phyloP scores from a whole-genome alignment of 805 yeast genomes.

The Kluyveromyces siamensis region DNA sequence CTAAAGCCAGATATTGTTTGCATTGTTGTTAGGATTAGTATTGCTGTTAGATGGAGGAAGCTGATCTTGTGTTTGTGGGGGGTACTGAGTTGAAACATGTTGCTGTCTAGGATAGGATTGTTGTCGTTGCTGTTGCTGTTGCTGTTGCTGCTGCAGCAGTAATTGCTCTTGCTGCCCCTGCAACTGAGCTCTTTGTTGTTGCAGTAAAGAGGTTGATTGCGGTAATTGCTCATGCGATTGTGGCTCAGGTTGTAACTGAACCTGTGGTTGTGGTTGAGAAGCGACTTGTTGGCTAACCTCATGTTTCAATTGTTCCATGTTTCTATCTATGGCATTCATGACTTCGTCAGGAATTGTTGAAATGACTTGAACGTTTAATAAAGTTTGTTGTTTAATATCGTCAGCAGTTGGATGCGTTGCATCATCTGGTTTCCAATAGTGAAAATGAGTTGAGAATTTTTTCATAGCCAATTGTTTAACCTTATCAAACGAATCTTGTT shows the following conservation, averaged over 20 bases:
- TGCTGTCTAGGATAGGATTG: conserved; percentile 9
- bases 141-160: conserved; percentile 9
- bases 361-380: conserved; percentile 19
- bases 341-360: conserved; percentile 22
- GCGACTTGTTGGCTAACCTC: conserved; percentile 11
- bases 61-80: conserved; percentile 11
- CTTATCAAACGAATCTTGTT: conserved; percentile 27
- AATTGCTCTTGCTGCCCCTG: conserved; percentile 9
- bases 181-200: conserved; percentile 5
- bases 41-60: conserved; percentile 15
- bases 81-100: not conserved
- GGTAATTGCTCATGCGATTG: not conserved
- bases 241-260: not conserved
- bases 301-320: conserved; percentile 25
- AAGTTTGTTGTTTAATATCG: conserved; percentile 27
- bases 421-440: conserved; percentile 24
- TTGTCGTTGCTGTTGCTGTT: conserved; percentile 15
- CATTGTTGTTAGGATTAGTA: conserved; percentile 8
- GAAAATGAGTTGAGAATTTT: conserved; percentile 30
- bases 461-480: conserved; percentile 27
- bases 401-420: conserved; percentile 28
- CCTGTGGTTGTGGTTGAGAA: conserved; percentile 6
- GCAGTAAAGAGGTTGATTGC: conserved; percentile 4
- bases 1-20: conserved; percentile 1
- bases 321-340: conserved; percentile 24